These are phyloP conservation scores for Scheffersomyces titani DNA, from an alignment of 1,139 yeast genomes.

Conservation along the genomic window DNA sequence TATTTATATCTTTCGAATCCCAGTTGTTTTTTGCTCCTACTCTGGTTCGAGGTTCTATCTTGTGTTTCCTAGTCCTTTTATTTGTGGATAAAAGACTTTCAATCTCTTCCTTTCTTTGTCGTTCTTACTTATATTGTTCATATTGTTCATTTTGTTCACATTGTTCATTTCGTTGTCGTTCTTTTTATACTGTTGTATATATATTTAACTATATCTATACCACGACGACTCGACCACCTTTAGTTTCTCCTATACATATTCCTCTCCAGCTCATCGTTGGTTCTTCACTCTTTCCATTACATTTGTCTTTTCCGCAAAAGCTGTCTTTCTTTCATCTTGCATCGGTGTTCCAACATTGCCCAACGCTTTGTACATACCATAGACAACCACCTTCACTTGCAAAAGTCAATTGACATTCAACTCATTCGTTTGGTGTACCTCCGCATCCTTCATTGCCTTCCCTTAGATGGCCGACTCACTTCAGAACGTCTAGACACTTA, in stretches of 20 bases:
- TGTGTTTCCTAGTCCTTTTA: background rate
- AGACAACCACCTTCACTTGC: background rate
- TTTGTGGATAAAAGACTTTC: background rate
- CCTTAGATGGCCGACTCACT: background rate
- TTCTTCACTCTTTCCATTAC: background rate
- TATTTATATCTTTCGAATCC: slow-evolving; percentile 7
- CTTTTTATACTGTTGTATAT: background rate
- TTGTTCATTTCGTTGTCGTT: background rate
- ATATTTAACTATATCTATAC: background rate
- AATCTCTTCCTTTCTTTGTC: background rate
- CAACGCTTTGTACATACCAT: background rate
- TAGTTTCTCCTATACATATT: background rate
- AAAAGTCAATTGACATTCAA: background rate
- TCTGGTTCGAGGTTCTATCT: background rate
- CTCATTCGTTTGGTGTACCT: background rate
- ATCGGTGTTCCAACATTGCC: background rate
- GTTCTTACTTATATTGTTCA: background rate
- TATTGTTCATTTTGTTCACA: background rate
- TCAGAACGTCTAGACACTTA: background rate
- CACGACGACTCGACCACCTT: background rate
- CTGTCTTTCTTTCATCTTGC: background rate
- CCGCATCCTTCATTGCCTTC: background rate
- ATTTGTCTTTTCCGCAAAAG: background rate
- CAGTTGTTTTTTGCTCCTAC: slow-evolving; percentile 2
- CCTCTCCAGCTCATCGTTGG: background rate